Conservation (phyloP, 2,329 filamentous ascomycete species). For the Cladophialophora exuberans region DNA sequence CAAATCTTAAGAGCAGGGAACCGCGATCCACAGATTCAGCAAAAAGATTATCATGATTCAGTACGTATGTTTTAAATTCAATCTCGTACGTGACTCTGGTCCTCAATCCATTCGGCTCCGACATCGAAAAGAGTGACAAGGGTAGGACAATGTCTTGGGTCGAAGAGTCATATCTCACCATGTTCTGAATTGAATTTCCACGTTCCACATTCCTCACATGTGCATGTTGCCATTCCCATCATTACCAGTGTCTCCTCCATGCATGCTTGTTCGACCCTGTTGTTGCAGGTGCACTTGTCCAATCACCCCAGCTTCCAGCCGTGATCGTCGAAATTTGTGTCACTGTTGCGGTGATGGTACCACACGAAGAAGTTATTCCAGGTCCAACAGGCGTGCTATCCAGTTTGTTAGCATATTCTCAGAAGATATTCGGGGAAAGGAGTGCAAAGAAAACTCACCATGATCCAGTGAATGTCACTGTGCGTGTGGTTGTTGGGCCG, state of each 20-base stretch:
- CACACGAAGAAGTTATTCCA: not conserved
- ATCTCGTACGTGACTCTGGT: not conserved
- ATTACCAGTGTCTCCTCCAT: not conserved
- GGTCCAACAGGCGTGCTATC: not conserved
- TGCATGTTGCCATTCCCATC: not conserved
- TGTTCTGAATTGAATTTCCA: not conserved
- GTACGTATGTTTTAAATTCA: not conserved
- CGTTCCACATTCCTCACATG: not conserved
- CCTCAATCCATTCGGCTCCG: not conserved
- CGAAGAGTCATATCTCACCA: not conserved
- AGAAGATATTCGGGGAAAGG: not conserved
- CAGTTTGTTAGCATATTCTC: not conserved
- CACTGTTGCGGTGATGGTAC: conserved; percentile 1
- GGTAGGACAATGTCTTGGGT: not conserved
- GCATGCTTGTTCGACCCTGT: not conserved
- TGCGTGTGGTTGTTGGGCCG: not conserved
- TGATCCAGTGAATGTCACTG: conserved; percentile 1
- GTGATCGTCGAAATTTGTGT: not conserved
- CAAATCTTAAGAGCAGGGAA: no score
- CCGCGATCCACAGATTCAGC: no score
- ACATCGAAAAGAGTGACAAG: conserved; percentile 4
- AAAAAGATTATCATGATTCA: no score
- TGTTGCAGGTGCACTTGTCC: not conserved
- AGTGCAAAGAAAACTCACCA: conserved; percentile 4
- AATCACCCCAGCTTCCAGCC: not conserved